Conservation (phyloP, 78 protist species). For the Neovahlkampfia damariscottae region DNA sequence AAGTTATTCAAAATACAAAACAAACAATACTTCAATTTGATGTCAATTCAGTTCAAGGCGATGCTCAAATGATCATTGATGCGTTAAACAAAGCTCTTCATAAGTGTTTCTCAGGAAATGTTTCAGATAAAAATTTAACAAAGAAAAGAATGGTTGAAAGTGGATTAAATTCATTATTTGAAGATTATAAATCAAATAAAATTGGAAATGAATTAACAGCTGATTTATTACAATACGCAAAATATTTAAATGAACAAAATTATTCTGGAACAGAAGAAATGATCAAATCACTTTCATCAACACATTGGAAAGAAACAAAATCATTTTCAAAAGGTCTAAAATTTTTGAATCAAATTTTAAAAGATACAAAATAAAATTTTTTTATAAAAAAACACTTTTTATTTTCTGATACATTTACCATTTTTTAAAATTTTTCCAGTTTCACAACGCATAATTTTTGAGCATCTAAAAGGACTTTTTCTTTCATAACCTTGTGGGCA, state of each 20-base stretch:
- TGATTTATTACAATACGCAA: neutral
- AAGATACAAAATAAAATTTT: too few species aligned
- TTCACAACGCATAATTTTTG: too few species aligned
- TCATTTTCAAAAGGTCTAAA: neutral
- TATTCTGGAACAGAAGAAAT: neutral
- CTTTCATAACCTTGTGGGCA: too few species aligned
- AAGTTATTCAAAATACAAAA: neutral
- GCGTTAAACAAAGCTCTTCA: neutral
- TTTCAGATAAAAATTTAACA: neutral
- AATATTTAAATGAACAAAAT: neutral
- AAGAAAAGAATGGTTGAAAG: neutral
- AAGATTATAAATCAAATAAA: neutral
- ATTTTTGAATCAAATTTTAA: neutral
- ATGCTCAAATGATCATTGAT: too few species aligned
- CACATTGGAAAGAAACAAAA: neutral
- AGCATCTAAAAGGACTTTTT: too few species aligned
- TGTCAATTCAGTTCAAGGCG: too few species aligned
- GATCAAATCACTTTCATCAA: neutral
- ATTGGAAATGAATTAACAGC: neutral
- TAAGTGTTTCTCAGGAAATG: neutral
- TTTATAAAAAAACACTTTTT: too few species aligned
- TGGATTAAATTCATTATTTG: neutral
- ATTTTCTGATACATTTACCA: too few species aligned
- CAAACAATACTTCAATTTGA: neutral
- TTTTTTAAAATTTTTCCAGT: too few species aligned